These are phyloP conservation scores for Phoma sp. DNA, from an alignment of 2,329 filamentous ascomycete species.

Conservation along the genomic window DNA sequence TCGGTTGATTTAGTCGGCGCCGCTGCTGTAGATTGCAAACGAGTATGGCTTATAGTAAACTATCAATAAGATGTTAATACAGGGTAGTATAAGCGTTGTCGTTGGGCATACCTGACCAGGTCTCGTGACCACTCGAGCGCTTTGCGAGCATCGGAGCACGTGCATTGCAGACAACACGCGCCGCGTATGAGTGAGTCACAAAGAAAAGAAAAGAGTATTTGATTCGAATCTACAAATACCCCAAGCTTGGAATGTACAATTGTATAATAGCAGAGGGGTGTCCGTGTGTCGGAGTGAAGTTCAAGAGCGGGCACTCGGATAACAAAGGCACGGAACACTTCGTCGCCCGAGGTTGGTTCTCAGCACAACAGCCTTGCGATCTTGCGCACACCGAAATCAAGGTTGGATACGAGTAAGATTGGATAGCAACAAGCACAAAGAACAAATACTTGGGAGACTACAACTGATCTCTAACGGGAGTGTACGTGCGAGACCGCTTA, in stretches of 20 bases:
- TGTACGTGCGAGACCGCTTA: too few relatives aligned
- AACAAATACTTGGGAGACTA: slow-evolving; percentile 51
- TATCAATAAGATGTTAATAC: neutral
- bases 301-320: neutral
- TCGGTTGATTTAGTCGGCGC: neutral
- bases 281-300: neutral
- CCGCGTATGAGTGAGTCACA: neutral
- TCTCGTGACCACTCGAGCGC: slow-evolving; percentile 13
- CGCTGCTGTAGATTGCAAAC: slow-evolving; percentile 7
- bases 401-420: too few relatives aligned
- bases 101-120: slow-evolving; percentile 1
- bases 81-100: neutral
- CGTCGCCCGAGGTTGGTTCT: neutral
- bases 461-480: too few relatives aligned
- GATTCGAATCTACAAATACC: neutral
- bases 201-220: neutral
- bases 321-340: neutral
- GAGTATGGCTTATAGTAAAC: neutral
- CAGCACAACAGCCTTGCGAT: neutral
- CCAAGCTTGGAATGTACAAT: too few relatives aligned
- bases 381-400: neutral
- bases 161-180: slow-evolving; percentile 5
- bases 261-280: neutral
- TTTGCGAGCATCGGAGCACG: slow-evolving; percentile 12
- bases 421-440: slow-evolving; percentile 26